Evolutionary conservation across 805 yeast species (phyloP).

Genomic region (Suhomyces pyralidae): DNA sequence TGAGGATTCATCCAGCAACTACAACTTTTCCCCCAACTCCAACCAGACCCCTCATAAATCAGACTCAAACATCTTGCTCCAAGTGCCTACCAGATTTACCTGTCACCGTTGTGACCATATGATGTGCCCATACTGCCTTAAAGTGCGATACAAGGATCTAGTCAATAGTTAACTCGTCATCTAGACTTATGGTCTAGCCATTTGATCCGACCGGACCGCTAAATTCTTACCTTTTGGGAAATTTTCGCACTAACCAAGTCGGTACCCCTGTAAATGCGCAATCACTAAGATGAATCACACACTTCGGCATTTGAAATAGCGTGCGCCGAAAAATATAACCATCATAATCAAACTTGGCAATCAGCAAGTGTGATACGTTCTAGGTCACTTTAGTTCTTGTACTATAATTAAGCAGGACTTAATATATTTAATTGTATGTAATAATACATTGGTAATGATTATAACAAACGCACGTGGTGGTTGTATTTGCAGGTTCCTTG

Average conservation of each 20-base stretch:
- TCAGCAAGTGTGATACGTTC: neutral
- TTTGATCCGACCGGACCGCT: neutral
- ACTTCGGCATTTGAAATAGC: neutral
- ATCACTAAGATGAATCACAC: neutral
- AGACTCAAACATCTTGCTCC: slow-evolving; percentile 16
- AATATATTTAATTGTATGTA: neutral
- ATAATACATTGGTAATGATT: neutral
- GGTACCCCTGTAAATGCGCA: neutral
- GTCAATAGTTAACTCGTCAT: neutral
- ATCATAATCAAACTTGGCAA: neutral
- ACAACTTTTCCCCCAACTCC: neutral
- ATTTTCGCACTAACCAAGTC: neutral
- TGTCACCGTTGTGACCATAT: slow-evolving; percentile 39
- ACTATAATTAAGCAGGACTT: neutral
- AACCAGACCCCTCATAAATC: neutral
- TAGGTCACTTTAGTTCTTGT: neutral
- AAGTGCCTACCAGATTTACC: slow-evolving; percentile 32
- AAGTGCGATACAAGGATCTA: slow-evolving; percentile 32
- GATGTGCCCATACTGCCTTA: slow-evolving; percentile 44
- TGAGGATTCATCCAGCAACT: neutral
- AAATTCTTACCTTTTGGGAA: neutral
- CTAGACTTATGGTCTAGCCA: neutral
- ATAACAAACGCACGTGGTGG: neutral
- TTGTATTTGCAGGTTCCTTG: neutral
- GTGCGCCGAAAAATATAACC: neutral